A percentile compares a stretch with the other conserved stretches of the same genome.
Evolutionary conservation across 352 stramenopile genomes (phyloP).

Genomic region (Pythium biforme): DNA sequence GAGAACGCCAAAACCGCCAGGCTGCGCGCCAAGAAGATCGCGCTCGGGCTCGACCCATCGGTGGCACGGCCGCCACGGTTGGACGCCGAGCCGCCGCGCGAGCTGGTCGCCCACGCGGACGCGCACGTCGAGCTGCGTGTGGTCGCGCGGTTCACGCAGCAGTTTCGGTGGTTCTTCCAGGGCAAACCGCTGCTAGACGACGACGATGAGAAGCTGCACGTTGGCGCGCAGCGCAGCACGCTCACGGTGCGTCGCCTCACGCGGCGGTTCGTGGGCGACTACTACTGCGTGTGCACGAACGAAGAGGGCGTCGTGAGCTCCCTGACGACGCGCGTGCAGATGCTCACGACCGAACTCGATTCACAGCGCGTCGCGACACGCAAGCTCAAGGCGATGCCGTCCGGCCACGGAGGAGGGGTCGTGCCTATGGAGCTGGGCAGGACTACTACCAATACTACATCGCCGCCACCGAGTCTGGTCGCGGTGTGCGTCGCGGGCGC

Average conservation of each 20-base stretch:
- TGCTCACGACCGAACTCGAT: conserved; percentile 26
- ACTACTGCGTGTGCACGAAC: conserved; percentile 63
- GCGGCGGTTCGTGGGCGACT: conserved; percentile 46
- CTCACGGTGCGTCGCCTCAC: conserved; percentile 43
- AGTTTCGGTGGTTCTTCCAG: conserved; percentile 57
- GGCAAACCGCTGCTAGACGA: conserved; percentile 21
- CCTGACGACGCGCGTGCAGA: conserved; percentile 32
- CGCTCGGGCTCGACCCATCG: conserved; percentile 51
- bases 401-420: background rate
- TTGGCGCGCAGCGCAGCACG: conserved; percentile 31
- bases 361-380: conserved; percentile 26
- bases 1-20: conserved; percentile 43
- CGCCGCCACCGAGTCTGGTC: background rate
- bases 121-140: conserved; percentile 38
- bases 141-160: conserved; percentile 36
- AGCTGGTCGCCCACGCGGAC: conserved; percentile 31
- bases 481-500: conserved; percentile 3
- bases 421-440: background rate
- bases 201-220: conserved; percentile 10
- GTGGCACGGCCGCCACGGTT: conserved; percentile 41
- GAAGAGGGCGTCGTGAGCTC: conserved; percentile 49
- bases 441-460: background rate
- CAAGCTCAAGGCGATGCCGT: conserved; percentile 30
- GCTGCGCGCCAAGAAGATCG: conserved; percentile 59
- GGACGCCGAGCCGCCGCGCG: conserved; percentile 25